A percentile compares a stretch with the other conserved stretches of the same genome.
phyloP scores from a whole-genome alignment of 768 basidiomycete genomes.

The Gymnopilus junonius region DNA sequence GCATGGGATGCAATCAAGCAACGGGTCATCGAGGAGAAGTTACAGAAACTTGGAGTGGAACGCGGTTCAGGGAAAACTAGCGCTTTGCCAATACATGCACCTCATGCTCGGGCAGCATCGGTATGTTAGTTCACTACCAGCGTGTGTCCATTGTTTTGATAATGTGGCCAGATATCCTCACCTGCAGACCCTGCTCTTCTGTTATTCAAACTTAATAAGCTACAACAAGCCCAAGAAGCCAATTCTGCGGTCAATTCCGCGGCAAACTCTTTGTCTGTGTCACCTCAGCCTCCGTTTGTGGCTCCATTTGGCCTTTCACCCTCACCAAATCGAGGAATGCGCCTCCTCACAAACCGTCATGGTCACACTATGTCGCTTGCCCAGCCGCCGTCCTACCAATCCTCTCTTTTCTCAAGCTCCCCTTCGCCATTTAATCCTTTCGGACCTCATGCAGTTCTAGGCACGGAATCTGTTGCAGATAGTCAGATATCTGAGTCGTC shows the following conservation, averaged over 20 bases:
- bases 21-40: constrained; percentile 77
- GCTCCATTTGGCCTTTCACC: constrained; percentile 45
- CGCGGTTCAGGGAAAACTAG: constrained; percentile 53
- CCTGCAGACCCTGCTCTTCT: constrained; percentile 85
- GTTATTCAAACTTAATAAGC: constrained; percentile 81
- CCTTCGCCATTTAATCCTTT: constrained; percentile 64
- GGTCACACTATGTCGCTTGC: constrained; percentile 78
- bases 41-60: constrained; percentile 81
- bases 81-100: constrained; percentile 67
- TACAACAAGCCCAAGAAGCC: constrained; percentile 70
- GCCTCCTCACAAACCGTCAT: constrained; percentile 58
- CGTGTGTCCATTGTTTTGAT: constrained; percentile 26
- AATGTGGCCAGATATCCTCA: constrained; percentile 72
- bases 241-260: constrained; percentile 48
- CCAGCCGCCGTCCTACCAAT: constrained; percentile 52
- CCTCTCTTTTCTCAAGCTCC: constrained; percentile 35
- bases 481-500: constrained; percentile 19
- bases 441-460: constrained; percentile 57
- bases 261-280: constrained; percentile 60
- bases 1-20: constrained; percentile 79
- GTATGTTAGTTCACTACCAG: constrained; percentile 50
- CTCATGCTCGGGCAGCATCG: constrained; percentile 84
- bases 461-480: constrained; percentile 37
- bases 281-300: constrained; percentile 64
- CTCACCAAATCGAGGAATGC: constrained; percentile 45